Evolutionary conservation across 495 filamentous ascomycete species (phyloP).

Genomic region (Lasiosphaeria hispida): DNA sequence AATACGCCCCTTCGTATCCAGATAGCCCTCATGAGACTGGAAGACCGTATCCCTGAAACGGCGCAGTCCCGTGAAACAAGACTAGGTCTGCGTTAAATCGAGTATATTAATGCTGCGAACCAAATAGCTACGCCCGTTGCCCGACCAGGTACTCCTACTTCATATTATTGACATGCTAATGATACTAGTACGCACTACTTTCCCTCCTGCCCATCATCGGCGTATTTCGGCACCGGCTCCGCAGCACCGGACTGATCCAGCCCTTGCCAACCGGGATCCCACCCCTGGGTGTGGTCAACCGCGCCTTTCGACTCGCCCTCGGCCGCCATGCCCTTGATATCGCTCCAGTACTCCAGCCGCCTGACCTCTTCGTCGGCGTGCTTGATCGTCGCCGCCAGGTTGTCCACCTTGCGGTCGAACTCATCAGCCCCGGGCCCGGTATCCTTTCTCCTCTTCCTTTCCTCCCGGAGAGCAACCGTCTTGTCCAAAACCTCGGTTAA

Average conservation of each 20-base stretch:
- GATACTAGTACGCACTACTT: not conserved
- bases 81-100: too few species aligned
- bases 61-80: too few species aligned
- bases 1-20: too few species aligned
- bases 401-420: slow-evolving; percentile 41
- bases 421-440: slow-evolving; percentile 29
- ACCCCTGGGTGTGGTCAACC: slow-evolving; percentile 43
- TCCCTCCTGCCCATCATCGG: not conserved
- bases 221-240: slow-evolving; percentile 16
- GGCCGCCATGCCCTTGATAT: slow-evolving; percentile 61
- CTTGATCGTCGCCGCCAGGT: slow-evolving; percentile 55
- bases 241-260: slow-evolving; percentile 42
- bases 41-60: too few species aligned
- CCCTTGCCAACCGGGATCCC: slow-evolving; percentile 45
- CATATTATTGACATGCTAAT: too few species aligned
- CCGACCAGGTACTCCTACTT: too few species aligned
- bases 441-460: slow-evolving; percentile 19
- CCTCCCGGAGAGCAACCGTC: slow-evolving; percentile 23
- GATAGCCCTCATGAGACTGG: too few species aligned
- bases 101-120: too few species aligned
- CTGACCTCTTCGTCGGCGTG: slow-evolving; percentile 67
- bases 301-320: slow-evolving; percentile 50
- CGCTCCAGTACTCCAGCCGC: slow-evolving; percentile 71
- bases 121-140: too few species aligned
- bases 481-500: slow-evolving; percentile 64